phyloP scores from a whole-genome alignment of 2,329 filamentous ascomycete genomes.

The Cladosporium sp. region DNA sequence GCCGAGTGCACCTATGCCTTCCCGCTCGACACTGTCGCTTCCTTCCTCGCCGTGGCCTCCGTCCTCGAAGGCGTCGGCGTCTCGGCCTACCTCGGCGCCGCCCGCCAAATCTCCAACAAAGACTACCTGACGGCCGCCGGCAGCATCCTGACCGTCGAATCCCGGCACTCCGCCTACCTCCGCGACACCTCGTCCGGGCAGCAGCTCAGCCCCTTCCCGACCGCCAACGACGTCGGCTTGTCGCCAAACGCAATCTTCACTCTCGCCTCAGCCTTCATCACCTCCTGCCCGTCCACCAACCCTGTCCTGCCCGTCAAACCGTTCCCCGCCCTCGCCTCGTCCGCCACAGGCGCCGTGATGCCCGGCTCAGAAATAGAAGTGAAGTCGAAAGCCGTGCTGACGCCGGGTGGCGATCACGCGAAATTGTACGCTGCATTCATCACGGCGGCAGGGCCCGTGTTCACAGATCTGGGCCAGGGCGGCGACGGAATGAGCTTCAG shows the following conservation, averaged over 20 bases:
- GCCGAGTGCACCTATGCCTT: conserved; percentile 53
- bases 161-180: conserved; percentile 58
- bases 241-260: conserved; percentile 56
- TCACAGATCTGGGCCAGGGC: conserved; percentile 10
- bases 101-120: conserved; percentile 51
- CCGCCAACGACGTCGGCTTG: conserved; percentile 56
- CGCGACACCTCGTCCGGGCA: conserved; percentile 22
- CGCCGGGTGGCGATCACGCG: conserved; percentile 7
- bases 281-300: conserved; percentile 50
- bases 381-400: conserved; percentile 12
- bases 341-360: conserved; percentile 14
- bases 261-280: conserved; percentile 56
- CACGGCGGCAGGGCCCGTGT: conserved; percentile 16
- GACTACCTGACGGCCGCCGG: conserved; percentile 56
- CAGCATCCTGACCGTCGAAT: conserved; percentile 58
- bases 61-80: conserved; percentile 55
- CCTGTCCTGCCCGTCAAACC: conserved; percentile 52
- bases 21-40: conserved; percentile 26
- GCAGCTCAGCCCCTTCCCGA: conserved; percentile 45
- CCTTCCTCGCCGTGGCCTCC: conserved; percentile 48
- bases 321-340: conserved; percentile 19
- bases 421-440: conserved; percentile 19
- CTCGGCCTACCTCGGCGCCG: conserved; percentile 57
- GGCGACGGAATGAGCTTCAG: conserved; percentile 16
- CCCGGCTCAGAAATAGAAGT: conserved; percentile 13